phyloP scores from a whole-genome alignment of 2,329 filamentous ascomycete genomes.

The Paraphaeosphaeria minitans region DNA sequence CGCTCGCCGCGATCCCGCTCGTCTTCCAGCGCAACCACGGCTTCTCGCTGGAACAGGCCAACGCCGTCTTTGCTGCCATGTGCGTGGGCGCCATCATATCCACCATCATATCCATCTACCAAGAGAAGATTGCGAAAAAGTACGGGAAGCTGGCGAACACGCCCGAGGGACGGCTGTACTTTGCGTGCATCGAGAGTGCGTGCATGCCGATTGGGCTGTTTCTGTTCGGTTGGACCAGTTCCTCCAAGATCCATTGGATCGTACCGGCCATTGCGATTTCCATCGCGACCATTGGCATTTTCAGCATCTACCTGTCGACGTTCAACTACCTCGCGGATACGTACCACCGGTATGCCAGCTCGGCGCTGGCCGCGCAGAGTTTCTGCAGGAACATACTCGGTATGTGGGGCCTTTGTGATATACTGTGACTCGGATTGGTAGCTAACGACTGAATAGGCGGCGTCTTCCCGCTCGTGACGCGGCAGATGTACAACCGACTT shows the following conservation, averaged over 20 bases:
- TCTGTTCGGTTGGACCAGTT: conserved; percentile 76
- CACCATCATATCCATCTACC: conserved; percentile 71
- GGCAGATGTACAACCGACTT: conserved; percentile 72
- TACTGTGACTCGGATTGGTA: not conserved
- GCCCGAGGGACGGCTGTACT: conserved; percentile 82
- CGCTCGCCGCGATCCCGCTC: conserved; percentile 79
- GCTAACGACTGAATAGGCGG: conserved; percentile 55
- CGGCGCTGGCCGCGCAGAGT: conserved; percentile 82
- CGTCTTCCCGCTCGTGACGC: conserved; percentile 77
- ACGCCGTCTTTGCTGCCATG: conserved; percentile 76
- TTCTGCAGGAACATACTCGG: conserved; percentile 84
- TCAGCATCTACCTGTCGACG: conserved; percentile 75
- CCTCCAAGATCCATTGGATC: conserved; percentile 69
- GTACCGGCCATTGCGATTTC: conserved; percentile 71
- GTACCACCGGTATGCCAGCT: conserved; percentile 83
- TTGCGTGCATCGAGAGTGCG: conserved; percentile 75
- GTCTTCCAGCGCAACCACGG: conserved; percentile 72
- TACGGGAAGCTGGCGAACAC: conserved; percentile 45
- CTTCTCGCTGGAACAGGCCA: conserved; percentile 70
- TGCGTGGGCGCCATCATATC: conserved; percentile 69
- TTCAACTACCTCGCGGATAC: conserved; percentile 94
- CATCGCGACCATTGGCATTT: conserved; percentile 82
- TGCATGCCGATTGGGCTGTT: conserved; percentile 81
- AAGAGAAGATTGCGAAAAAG: conserved; percentile 68
- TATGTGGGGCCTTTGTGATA: conserved; percentile 17